Percentiles rank a stretch among this genome's conserved stretches.
These are phyloP conservation scores for Yarrowia galli DNA, from an alignment of 1,139 yeast species.

Conservation along the genomic window DNA sequence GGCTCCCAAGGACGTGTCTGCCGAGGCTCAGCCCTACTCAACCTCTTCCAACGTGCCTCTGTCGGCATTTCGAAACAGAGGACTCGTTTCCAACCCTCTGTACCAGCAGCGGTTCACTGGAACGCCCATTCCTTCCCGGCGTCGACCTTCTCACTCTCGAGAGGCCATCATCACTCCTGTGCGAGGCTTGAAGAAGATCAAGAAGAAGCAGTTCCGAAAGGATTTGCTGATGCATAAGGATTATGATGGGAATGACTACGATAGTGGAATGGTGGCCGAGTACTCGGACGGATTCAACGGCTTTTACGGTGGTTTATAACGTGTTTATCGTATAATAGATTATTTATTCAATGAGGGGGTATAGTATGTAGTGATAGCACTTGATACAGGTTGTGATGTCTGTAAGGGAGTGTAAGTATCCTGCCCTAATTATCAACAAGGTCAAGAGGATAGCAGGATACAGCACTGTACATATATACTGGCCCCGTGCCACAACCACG, in stretches of 20 bases:
- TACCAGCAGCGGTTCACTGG: slow-evolving; percentile 20
- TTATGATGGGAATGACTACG: slow-evolving; percentile 32
- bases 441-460: too few species aligned
- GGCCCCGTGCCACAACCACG: too few species aligned
- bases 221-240: slow-evolving; percentile 35
- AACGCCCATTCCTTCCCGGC: slow-evolving; percentile 16
- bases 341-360: slow-evolving; percentile 13
- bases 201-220: slow-evolving; percentile 44
- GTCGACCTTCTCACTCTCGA: slow-evolving; percentile 42
- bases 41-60: slow-evolving; percentile 65
- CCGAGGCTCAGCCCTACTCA: slow-evolving; percentile 40
- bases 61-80: slow-evolving; percentile 88
- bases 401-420: too few species aligned
- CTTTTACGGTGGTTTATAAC: slow-evolving; percentile 33
- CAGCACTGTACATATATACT: too few species aligned
- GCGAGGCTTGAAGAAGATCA: slow-evolving; percentile 43
- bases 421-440: too few species aligned
- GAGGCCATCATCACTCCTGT: slow-evolving; percentile 52
- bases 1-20: slow-evolving; percentile 51
- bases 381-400: too few species aligned
- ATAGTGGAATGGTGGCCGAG: slow-evolving; percentile 34
- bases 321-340: slow-evolving; percentile 26
- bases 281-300: slow-evolving; percentile 28
- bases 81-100: slow-evolving; percentile 50
- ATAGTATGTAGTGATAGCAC: too few species aligned